Percentiles rank a stretch among this genome's conserved stretches.
Evolutionary conservation across 148 eudicot species (phyloP).

Genomic region (Cornus controversa): DNA sequence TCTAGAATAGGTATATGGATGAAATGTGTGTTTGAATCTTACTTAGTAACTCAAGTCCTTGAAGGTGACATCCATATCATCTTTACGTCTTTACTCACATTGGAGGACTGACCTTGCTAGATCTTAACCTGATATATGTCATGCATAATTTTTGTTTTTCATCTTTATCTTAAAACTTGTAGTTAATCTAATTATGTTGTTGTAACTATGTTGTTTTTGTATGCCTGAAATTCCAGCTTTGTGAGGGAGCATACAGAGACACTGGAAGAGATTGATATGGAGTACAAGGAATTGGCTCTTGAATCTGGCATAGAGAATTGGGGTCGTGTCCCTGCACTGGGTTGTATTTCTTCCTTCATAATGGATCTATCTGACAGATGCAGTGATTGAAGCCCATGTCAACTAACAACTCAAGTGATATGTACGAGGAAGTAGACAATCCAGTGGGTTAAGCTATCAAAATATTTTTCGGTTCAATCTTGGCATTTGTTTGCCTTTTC

Average conservation of each 20-base stretch:
- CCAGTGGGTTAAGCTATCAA: no score
- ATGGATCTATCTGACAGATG: slow-evolving; percentile 93
- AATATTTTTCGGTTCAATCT: slow-evolving; percentile 76
- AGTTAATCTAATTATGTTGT: not conserved
- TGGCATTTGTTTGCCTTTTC: slow-evolving; percentile 77
- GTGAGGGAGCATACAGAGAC: slow-evolving; percentile 98
- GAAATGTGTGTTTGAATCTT: not conserved
- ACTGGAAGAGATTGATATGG: slow-evolving; percentile 98
- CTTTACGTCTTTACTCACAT: not conserved
- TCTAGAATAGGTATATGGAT: not conserved
- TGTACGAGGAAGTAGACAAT: slow-evolving; percentile 16
- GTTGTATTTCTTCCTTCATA: slow-evolving; percentile 77
- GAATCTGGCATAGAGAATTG: slow-evolving; percentile 91
- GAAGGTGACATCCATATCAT: not conserved
- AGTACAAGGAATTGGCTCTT: slow-evolving; percentile 81
- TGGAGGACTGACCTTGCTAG: not conserved
- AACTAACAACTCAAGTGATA: slow-evolving; percentile 24
- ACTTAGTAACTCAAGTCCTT: not conserved
- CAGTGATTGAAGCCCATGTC: slow-evolving; percentile 84
- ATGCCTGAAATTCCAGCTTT: slow-evolving; percentile 48
- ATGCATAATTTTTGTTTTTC: not conserved
- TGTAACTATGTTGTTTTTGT: not conserved
- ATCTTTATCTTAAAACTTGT: not conserved
- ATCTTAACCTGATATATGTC: no score
- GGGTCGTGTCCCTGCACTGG: slow-evolving; percentile 99